These are phyloP conservation scores for Echites panduratus DNA, from an alignment of 257 asterid genomes.

Conservation along the genomic window DNA sequence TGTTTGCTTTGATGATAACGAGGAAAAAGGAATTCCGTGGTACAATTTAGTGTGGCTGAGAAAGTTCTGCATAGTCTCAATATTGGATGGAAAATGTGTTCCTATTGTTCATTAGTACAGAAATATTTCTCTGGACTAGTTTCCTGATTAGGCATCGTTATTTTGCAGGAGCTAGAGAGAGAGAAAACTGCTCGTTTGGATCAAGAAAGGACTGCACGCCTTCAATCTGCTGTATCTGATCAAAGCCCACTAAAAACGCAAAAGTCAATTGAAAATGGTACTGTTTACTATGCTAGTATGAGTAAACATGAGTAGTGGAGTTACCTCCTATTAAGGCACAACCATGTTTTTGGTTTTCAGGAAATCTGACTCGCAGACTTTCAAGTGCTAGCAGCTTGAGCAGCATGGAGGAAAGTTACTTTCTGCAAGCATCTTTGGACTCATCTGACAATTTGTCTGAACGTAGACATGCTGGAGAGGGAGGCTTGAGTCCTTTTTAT, in stretches of 20 bases:
- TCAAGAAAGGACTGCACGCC: slow-evolving; percentile 66
- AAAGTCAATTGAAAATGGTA: slow-evolving; percentile 76
- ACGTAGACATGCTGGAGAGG: slow-evolving; percentile 59
- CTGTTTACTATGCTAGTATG: not conserved
- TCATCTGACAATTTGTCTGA: slow-evolving; percentile 67
- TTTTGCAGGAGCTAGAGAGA: slow-evolving; percentile 67
- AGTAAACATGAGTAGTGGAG: not conserved
- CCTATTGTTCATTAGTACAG: not conserved
- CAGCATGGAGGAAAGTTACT: slow-evolving; percentile 96
- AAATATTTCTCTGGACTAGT: not conserved
- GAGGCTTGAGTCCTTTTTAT: slow-evolving; percentile 64
- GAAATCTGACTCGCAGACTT: slow-evolving; percentile 62
- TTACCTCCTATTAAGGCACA: slow-evolving; percentile 13
- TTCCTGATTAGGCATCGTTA: slow-evolving; percentile 7
- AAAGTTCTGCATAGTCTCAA: not conserved
- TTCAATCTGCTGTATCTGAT: slow-evolving; percentile 56
- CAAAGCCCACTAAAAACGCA: slow-evolving; percentile 53
- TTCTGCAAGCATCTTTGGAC: slow-evolving; percentile 82
- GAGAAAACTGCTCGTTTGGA: slow-evolving; percentile 88
- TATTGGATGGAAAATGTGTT: not conserved
- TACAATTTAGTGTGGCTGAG: not conserved
- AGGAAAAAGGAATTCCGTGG: not conserved
- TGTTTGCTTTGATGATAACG: not conserved
- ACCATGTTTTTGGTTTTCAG: slow-evolving; percentile 39
- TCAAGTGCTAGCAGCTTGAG: slow-evolving; percentile 88